phyloP scores from a whole-genome alignment of 371 early-diverging fungal species.

The Chytridiales sp. region DNA sequence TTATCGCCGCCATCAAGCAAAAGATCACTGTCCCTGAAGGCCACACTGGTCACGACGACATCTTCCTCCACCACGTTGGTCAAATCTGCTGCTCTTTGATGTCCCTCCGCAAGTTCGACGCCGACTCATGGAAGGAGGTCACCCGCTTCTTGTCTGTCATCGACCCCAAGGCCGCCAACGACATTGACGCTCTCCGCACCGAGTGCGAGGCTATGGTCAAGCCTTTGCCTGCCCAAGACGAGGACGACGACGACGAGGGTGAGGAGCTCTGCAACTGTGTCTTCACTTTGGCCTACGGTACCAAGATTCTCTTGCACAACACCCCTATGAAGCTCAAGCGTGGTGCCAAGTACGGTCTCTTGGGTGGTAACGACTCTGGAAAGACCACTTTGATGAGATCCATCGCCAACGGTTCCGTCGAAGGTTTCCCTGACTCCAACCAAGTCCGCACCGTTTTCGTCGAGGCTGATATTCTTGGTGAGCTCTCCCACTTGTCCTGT shows the following conservation, averaged over 20 bases:
- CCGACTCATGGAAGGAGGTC: constrained; percentile 40
- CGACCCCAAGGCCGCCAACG: constrained; percentile 29
- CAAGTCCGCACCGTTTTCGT: constrained; percentile 75
- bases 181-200: constrained; percentile 25
- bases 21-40: constrained; percentile 27
- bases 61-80: constrained; percentile 31
- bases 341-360: constrained; percentile 81
- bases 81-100: constrained; percentile 38
- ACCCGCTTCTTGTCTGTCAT: constrained; percentile 35
- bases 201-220: constrained; percentile 41
- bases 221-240: constrained; percentile 25
- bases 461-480: constrained; percentile 75
- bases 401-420: constrained; percentile 77
- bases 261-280: constrained; percentile 52
- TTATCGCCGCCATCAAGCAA: constrained; percentile 38
- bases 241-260: constrained; percentile 50
- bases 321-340: constrained; percentile 67
- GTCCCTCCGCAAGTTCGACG: constrained; percentile 41
- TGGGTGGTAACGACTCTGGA: constrained; percentile 86
- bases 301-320: constrained; percentile 78
- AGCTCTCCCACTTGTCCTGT: constrained; percentile 63
- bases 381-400: constrained; percentile 88
- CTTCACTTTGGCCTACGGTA: constrained; percentile 75
- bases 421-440: constrained; percentile 75
- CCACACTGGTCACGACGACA: constrained; percentile 24